A percentile compares a stretch with the other conserved stretches of the same genome.
These are phyloP conservation scores for Fusarium zealandicum DNA, from an alignment of 2,329 filamentous ascomycete species.

Conservation along the genomic window DNA sequence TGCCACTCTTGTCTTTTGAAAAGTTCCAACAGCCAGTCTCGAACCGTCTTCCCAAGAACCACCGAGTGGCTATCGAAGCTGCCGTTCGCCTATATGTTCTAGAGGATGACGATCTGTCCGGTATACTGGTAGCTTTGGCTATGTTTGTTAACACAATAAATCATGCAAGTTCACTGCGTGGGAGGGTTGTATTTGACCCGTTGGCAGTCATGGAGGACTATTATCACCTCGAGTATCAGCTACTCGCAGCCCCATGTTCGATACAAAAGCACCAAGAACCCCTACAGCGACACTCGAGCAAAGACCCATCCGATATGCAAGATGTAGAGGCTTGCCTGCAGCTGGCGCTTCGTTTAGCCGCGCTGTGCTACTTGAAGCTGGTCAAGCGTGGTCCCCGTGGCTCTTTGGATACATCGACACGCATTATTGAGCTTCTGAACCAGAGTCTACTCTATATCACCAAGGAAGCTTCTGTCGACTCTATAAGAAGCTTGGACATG, in stretches of 20 bases:
- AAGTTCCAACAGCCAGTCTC: neutral
- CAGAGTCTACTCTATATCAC: neutral
- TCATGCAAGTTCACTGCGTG: neutral
- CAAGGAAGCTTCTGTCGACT: neutral
- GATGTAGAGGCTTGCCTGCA: neutral
- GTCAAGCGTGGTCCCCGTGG: neutral
- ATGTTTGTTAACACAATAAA: neutral
- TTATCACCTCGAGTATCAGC: neutral
- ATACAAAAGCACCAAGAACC: conserved; percentile 1
- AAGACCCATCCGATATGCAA: too few species aligned
- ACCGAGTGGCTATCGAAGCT: neutral
- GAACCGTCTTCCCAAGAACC: neutral
- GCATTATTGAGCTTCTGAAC: neutral
- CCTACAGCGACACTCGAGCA: neutral
- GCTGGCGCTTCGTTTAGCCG: neutral
- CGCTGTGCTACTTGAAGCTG: conserved; percentile 1
- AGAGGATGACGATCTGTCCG: neutral
- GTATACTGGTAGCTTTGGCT: neutral
- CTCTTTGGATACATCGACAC: neutral
- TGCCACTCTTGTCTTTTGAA: neutral
- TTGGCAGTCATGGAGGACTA: conserved; percentile 5
- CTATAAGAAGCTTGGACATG: neutral
- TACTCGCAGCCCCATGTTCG: neutral
- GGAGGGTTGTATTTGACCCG: neutral
- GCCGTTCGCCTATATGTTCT: neutral